A percentile compares a stretch with the other conserved stretches of the same genome.
These are phyloP conservation scores for Cicer arietinum DNA, from an alignment of 306 rosid genomes.

Conservation along the genomic window DNA sequence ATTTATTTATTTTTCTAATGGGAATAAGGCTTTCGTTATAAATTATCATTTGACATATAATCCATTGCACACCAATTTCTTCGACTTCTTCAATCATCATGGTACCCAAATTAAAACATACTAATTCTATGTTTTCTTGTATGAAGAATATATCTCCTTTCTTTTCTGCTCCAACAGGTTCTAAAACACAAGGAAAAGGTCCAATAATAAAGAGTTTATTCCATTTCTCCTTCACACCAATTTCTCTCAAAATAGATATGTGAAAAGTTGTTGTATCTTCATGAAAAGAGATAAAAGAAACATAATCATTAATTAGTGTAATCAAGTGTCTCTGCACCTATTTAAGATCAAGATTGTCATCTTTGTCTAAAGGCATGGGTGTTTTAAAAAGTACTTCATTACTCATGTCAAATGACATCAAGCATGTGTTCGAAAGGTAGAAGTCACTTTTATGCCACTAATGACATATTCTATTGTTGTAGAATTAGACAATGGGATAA, in stretches of 20 bases:
- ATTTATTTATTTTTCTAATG: no score
- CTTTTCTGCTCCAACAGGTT: neutral
- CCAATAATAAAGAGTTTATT: neutral
- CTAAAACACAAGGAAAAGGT: neutral
- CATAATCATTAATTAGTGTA: neutral
- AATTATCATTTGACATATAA: no score
- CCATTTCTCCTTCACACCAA: neutral
- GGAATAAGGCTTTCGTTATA: no score
- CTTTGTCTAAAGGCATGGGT: neutral
- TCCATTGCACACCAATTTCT: no score
- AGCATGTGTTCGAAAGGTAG: no score
- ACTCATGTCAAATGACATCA: neutral
- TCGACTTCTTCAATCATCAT: no score
- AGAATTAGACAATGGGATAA: no score
- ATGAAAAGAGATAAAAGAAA: neutral
- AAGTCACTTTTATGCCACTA: neutral
- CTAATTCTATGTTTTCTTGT: neutral
- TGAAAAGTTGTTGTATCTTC: neutral
- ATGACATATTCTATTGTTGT: neutral
- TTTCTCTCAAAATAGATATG: neutral
- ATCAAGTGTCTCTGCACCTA: neutral
- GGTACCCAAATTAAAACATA: no score
- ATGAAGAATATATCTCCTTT: neutral
- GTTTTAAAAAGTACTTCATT: neutral
- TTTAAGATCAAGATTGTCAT: neutral